phyloP scores from a whole-genome alignment of 345 rosid genomes.

The Psidium guajava region DNA sequence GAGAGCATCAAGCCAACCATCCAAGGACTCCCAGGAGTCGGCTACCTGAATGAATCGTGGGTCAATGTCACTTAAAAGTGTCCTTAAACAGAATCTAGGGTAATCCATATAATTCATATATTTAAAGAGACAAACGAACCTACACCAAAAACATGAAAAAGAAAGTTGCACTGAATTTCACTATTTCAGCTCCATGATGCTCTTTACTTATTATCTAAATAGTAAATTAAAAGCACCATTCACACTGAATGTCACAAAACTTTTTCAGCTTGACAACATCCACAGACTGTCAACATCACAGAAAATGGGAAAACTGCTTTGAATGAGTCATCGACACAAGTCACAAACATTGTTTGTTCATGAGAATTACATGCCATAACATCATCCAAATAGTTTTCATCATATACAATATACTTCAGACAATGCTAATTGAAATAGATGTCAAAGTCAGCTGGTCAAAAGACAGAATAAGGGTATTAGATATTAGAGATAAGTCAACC shows the following conservation, averaged over 20 bases:
- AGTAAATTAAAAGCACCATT: neutral
- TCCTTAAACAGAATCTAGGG: neutral
- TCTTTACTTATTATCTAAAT: neutral
- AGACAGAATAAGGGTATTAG: neutral
- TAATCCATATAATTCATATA: neutral
- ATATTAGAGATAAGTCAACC: neutral
- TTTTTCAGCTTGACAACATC: neutral
- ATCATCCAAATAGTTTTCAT: neutral
- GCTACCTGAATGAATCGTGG: constrained; percentile 52
- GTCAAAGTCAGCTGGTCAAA: neutral
- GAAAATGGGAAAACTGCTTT: neutral
- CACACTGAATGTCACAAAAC: neutral
- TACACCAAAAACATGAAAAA: neutral
- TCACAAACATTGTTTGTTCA: neutral
- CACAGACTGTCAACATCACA: neutral
- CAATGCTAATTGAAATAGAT: neutral
- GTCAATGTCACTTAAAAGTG: neutral
- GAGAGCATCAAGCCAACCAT: constrained; percentile 95
- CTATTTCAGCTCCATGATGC: neutral
- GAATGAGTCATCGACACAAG: neutral
- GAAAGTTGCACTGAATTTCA: neutral
- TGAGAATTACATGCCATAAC: neutral
- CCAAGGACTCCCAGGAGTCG: constrained; percentile 89
- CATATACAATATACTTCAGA: neutral
- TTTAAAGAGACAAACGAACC: neutral